A percentile compares a stretch with the other conserved stretches of the same genome.
These are phyloP conservation scores for Boletus rex-veris DNA, from an alignment of 768 basidiomycete species.

Conservation along the genomic window DNA sequence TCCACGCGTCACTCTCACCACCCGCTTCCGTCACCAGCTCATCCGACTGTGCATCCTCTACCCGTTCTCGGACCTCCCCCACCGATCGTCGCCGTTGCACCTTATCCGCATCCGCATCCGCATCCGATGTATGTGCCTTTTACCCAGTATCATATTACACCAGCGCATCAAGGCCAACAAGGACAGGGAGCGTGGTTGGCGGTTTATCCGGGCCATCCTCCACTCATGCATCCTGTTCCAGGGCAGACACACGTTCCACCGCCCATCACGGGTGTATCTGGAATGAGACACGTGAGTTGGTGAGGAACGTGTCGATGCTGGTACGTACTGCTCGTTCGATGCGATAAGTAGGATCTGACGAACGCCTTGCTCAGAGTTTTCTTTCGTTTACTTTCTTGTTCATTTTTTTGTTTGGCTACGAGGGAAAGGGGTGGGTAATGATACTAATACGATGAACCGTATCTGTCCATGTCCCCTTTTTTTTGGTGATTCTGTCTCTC, in stretches of 20 bases:
- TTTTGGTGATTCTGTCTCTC: slow-evolving; percentile 2
- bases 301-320: slow-evolving; percentile 9
- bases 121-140: slow-evolving; percentile 23
- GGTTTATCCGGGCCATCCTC: slow-evolving; percentile 18
- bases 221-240: slow-evolving; percentile 17
- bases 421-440: not conserved
- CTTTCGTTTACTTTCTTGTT: slow-evolving; percentile 13
- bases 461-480: slow-evolving; percentile 1
- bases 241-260: slow-evolving; percentile 5
- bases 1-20: not conserved
- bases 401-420: slow-evolving; percentile 12
- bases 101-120: slow-evolving; percentile 9
- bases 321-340: not conserved
- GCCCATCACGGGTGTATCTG: slow-evolving; percentile 20
- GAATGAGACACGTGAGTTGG: slow-evolving; percentile 27
- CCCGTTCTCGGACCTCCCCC: slow-evolving; percentile 10
- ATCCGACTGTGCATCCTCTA: slow-evolving; percentile 4
- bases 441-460: slow-evolving; percentile 20
- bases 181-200: slow-evolving; percentile 24
- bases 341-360: not conserved
- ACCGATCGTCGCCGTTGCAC: slow-evolving; percentile 15
- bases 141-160: slow-evolving; percentile 16
- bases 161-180: slow-evolving; percentile 10
- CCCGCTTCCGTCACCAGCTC: slow-evolving; percentile 13
- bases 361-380: not conserved